phyloP scores from a whole-genome alignment of 2,329 filamentous ascomycete species.

The Claviceps capensis region DNA sequence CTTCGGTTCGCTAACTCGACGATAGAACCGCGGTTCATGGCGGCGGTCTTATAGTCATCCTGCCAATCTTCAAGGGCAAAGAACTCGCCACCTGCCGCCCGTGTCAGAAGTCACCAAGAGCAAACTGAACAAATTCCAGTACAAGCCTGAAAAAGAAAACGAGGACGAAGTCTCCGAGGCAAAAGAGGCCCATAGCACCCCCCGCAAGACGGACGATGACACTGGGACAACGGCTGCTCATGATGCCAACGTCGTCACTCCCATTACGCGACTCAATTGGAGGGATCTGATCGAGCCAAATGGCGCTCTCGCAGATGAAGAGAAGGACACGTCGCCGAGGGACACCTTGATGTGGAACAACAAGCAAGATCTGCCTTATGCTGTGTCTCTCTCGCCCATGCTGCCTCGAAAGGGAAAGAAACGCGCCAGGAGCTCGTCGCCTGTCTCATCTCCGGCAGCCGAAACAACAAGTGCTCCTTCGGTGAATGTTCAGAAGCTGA shows the following conservation, averaged over 20 bases:
- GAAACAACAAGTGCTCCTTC: constrained; percentile 30
- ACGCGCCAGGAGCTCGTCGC: constrained; percentile 61
- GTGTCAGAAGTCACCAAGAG: constrained; percentile 46
- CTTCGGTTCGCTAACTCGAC: background rate
- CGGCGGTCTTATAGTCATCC: constrained; percentile 41
- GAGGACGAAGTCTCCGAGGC: constrained; percentile 8
- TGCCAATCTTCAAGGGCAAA: constrained; percentile 21
- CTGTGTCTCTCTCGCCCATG: constrained; percentile 32
- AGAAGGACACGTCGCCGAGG: constrained; percentile 39
- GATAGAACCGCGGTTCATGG: constrained; percentile 32
- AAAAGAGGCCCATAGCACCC: background rate
- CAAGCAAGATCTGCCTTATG: constrained; percentile 26
- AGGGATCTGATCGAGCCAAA: constrained; percentile 40
- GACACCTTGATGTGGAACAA: constrained; percentile 50
- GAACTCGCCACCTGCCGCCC: constrained; percentile 27
- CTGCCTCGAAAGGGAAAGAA: constrained; percentile 43
- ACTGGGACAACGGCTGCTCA: background rate
- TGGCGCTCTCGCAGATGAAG: constrained; percentile 26
- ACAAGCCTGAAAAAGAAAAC: constrained; percentile 15
- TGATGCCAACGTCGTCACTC: constrained; percentile 21
- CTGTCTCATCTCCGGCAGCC: constrained; percentile 49
- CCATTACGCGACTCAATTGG: constrained; percentile 40
- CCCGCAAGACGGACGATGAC: constrained; percentile 11
- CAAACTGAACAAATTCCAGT: constrained; percentile 45
- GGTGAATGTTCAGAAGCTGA: constrained; percentile 45